Evolutionary conservation across 2,329 filamentous ascomycete genomes (phyloP).

Genomic region (Magnaporthiopsis poae): DNA sequence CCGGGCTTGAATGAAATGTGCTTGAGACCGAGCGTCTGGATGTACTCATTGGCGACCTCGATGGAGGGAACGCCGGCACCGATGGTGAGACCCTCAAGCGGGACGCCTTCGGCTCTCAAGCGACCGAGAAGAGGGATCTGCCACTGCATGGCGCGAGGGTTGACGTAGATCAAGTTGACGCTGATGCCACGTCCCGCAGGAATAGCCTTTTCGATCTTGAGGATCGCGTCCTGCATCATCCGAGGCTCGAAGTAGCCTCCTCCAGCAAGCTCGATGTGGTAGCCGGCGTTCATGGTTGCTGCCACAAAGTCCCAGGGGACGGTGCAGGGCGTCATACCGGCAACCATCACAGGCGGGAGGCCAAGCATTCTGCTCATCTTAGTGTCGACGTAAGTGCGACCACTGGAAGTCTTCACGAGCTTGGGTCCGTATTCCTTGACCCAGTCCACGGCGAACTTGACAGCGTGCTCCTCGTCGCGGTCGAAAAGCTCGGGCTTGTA

Average conservation of each 20-base stretch:
- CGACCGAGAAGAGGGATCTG: constrained; percentile 77
- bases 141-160: constrained; percentile 81
- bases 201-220: constrained; percentile 75
- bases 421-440: constrained; percentile 94
- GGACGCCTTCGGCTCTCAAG: constrained; percentile 73
- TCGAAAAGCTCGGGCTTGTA: constrained; percentile 98
- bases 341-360: constrained; percentile 77
- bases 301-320: constrained; percentile 87
- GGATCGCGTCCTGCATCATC: constrained; percentile 71
- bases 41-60: constrained; percentile 87
- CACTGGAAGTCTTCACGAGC: constrained; percentile 77
- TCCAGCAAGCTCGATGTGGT: constrained; percentile 81
- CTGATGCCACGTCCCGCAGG: constrained; percentile 79
- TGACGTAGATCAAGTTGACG: constrained; percentile 85
- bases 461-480: constrained; percentile 84
- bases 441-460: constrained; percentile 94
- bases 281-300: constrained; percentile 89
- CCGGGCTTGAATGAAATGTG: constrained; percentile 93
- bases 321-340: constrained; percentile 86
- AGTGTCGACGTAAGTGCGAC: constrained; percentile 87
- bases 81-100: constrained; percentile 85
- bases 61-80: constrained; percentile 89
- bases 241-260: constrained; percentile 81
- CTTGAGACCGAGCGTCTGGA: constrained; percentile 82
- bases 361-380: constrained; percentile 87